phyloP scores from a whole-genome alignment of 2,329 filamentous ascomycete genomes.

The Parastagonospora nodorum region DNA sequence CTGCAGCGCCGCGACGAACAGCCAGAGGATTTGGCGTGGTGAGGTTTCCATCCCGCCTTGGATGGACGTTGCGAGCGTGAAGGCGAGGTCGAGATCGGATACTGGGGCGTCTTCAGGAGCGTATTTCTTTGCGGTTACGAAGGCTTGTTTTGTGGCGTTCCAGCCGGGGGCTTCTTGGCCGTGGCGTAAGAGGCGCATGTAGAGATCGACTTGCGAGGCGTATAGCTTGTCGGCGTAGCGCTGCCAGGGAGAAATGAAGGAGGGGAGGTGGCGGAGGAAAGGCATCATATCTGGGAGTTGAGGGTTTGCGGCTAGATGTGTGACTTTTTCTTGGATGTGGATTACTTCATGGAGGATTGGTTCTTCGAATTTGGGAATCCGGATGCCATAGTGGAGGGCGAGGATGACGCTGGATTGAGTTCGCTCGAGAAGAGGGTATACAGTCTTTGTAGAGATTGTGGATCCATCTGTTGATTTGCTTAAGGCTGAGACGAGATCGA shows the following conservation, averaged over 20 bases:
- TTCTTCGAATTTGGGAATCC: conserved; percentile 7
- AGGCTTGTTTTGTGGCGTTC: conserved; percentile 14
- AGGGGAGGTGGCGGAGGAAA: conserved; percentile 6
- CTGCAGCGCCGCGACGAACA: conserved; percentile 8
- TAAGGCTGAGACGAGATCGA: conserved; percentile 2
- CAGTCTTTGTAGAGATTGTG: conserved; percentile 6
- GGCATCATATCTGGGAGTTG: conserved; percentile 13
- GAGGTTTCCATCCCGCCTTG: conserved; percentile 16
- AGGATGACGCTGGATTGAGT: conserved; percentile 15
- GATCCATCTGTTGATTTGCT: conserved; percentile 4
- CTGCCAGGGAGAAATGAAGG: conserved; percentile 9
- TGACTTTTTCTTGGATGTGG: conserved; percentile 7
- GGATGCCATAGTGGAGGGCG: conserved; percentile 13
- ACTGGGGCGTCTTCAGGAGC: conserved; percentile 1
- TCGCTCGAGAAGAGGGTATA: conserved; percentile 11
- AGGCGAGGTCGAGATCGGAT: conserved; percentile 11
- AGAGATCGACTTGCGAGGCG: conserved; percentile 9
- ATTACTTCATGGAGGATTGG: conserved; percentile 11
- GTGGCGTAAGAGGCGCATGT: conserved; percentile 9
- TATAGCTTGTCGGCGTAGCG: conserved; percentile 11
- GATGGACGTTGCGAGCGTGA: conserved; percentile 13
- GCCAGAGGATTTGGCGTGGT: conserved; percentile 12
- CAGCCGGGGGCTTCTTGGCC: conserved; percentile 7
- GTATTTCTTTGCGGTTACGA: conserved; percentile 5
- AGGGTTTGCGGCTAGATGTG: conserved; percentile 12